These are phyloP conservation scores for Sphagnurus paluster DNA, from an alignment of 1,284 basidiomycete species.

Conservation along the genomic window DNA sequence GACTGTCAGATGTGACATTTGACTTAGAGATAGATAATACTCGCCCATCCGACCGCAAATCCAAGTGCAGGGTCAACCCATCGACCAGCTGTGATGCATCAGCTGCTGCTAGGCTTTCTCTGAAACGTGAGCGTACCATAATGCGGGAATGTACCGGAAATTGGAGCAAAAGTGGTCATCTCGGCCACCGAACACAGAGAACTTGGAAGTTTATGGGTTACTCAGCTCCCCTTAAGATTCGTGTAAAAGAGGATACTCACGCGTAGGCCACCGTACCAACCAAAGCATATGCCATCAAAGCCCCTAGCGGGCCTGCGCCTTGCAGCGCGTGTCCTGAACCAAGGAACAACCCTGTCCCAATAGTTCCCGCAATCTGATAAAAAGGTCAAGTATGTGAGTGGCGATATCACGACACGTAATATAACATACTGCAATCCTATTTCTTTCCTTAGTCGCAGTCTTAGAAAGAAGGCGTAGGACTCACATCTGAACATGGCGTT, in stretches of 20 bases:
- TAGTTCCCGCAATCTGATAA: slow-evolving; percentile 65
- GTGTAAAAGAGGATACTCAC: slow-evolving; percentile 32
- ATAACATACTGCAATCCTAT: slow-evolving; percentile 57
- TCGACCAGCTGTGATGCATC: slow-evolving; percentile 46
- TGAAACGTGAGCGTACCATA: slow-evolving; percentile 40
- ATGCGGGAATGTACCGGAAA: slow-evolving; percentile 75
- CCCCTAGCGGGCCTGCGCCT: slow-evolving; percentile 58
- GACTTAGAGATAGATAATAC: slow-evolving; percentile 22
- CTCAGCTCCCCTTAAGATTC: neutral
- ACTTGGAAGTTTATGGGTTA: slow-evolving; percentile 26
- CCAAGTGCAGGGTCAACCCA: slow-evolving; percentile 79
- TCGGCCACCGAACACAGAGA: slow-evolving; percentile 67
- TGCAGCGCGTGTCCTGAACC: slow-evolving; percentile 68
- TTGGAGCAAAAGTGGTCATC: slow-evolving; percentile 71
- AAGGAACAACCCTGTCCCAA: slow-evolving; percentile 81
- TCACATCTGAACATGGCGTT: slow-evolving; percentile 74
- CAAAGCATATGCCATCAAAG: slow-evolving; percentile 59
- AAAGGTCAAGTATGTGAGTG: slow-evolving; percentile 1
- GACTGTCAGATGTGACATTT: neutral
- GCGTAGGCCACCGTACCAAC: slow-evolving; percentile 66
- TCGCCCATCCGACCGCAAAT: slow-evolving; percentile 64
- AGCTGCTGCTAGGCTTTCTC: neutral
- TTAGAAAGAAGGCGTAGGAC: slow-evolving; percentile 19
- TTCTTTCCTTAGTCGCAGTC: neutral
- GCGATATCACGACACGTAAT: neutral